phyloP scores from a whole-genome alignment of 108 stramenopile species.

The Thalassiosira profunda region DNA sequence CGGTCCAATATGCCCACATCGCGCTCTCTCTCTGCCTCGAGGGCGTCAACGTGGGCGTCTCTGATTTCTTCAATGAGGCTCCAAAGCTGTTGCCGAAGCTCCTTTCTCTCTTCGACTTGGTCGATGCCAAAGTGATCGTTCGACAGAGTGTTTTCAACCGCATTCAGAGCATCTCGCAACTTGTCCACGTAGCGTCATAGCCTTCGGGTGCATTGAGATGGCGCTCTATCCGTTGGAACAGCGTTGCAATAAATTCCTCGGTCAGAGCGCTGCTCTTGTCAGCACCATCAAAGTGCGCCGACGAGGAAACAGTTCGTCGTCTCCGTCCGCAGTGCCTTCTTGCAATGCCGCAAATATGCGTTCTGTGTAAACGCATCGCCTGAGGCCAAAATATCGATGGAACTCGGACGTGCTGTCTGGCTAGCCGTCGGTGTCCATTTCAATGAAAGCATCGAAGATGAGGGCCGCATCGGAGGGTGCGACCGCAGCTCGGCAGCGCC shows the following conservation, averaged over 20 bases:
- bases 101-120: too few relatives aligned
- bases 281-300: not conserved
- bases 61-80: too few relatives aligned
- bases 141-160: too few relatives aligned
- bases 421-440: conserved; percentile 11
- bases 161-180: not conserved
- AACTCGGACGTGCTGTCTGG: conserved; percentile 1
- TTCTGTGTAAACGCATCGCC: conserved; percentile 7
- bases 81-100: too few relatives aligned
- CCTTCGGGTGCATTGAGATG: not conserved
- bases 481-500: too few relatives aligned
- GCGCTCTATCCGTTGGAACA: not conserved
- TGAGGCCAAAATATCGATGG: conserved; percentile 19
- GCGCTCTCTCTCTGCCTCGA: too few relatives aligned
- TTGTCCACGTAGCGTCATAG: not conserved
- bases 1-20: too few relatives aligned
- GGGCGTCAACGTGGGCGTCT: too few relatives aligned
- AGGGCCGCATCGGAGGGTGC: not conserved
- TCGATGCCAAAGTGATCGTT: too few relatives aligned
- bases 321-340: not conserved
- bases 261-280: not conserved
- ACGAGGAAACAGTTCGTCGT: not conserved
- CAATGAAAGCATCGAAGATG: conserved; percentile 22
- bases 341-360: conserved; percentile 3
- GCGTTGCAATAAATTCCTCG: not conserved